Evolutionary conservation across 148 eudicot genomes (phyloP).

Genomic region (Fagopyrum homotropicum): DNA sequence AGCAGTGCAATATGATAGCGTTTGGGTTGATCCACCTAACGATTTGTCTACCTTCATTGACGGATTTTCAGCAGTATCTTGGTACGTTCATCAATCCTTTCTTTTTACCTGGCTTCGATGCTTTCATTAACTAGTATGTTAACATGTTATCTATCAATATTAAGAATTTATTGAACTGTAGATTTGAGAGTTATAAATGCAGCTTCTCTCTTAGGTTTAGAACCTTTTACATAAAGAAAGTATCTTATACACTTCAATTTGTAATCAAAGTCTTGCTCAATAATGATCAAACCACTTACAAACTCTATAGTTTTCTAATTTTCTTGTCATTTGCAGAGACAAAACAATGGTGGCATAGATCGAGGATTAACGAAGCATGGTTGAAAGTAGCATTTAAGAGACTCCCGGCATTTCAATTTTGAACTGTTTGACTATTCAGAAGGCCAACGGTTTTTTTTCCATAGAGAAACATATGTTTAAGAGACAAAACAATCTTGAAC

Average conservation of each 20-base stretch:
- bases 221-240: not conserved
- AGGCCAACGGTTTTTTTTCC: not conserved
- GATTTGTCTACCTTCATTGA: constrained; percentile 41
- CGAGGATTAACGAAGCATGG: not conserved
- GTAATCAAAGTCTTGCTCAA: not conserved
- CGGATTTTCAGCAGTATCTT: constrained; percentile 6
- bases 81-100: not conserved
- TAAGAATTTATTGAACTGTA: not conserved
- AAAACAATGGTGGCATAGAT: not conserved
- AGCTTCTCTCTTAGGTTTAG: not conserved
- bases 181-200: not conserved
- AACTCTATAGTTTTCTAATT: not conserved
- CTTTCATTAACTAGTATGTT: not conserved
- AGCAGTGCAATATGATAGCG: constrained; percentile 68
- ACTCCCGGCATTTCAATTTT: not conserved
- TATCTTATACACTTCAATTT: not conserved
- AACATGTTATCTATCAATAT: not conserved
- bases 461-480: too few species aligned
- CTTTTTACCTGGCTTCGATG: not conserved
- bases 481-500: too few species aligned
- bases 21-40: constrained; percentile 73
- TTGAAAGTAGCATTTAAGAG: not conserved
- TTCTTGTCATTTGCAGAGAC: not conserved
- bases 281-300: not conserved
- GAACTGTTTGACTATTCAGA: not conserved